Base-by-base conservation (phyloP, 176 grass and related monocot species). In the Miscanthus lutarioriparius region DNA sequence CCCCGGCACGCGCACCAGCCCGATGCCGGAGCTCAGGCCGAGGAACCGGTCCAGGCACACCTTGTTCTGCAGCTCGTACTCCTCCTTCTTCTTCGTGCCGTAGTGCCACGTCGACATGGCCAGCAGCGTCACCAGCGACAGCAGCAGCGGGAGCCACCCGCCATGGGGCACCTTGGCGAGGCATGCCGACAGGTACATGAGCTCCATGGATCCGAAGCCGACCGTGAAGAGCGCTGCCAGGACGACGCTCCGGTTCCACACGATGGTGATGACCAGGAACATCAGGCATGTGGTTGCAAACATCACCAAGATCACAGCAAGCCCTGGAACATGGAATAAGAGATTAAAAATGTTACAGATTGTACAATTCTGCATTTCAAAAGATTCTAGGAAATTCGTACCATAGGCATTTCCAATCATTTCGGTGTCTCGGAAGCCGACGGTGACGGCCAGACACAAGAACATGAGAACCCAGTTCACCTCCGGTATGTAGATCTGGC, bases 401-500 rank as follows among this genome's bases (percentile, higher is more conserved):
- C 95, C 95, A 20, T 92, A 97, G 28, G 92, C 95, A 48, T 97
- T 97, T 43, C 95, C 95, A 25, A 97, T 97, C 90, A 92, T 92
- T 48, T 86, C 75, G 4, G 90, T 92, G 74, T 97, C 95, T 0
- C 84, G 83, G 86, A 97, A 97, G 15, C 92, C 95, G 63, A 91
- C 71, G 9, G 95, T 87, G 47, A 94, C 87, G 16, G 86, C 90
- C 23, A 97, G 65, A 66, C 92, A 97, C 37, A 94, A 54, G 23
- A 76, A 75, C 95, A 97, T 89, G 65, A 97, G 86, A 4, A 45
- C 51, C 95, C 95, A 97, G 68, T 97, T 97, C 81, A 94, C 90
- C 84, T 97, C 95, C 30, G 95, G 90, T 78, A 97, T 94, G 92
- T 97, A 97, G 65, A 94, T 91, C 75, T 97, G 95, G 19, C 95